Evolutionary conservation across 2,329 filamentous ascomycete species (phyloP).

Genomic region (Arthroderma sp.): DNA sequence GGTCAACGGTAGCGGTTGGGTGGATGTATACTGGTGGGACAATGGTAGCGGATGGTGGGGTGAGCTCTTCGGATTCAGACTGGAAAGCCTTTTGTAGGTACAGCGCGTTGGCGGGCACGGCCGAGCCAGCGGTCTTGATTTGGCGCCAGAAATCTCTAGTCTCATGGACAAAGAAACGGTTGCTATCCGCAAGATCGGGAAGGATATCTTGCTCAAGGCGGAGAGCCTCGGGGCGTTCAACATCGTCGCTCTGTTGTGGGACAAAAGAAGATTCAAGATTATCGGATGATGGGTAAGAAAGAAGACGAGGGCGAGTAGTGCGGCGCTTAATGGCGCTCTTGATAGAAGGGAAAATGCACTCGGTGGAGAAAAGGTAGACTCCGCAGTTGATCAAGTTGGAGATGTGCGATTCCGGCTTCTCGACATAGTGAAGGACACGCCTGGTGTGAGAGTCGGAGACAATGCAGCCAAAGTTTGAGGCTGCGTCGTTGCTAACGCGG

Average conservation of each 20-base stretch:
- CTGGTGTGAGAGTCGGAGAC: conserved; percentile 88
- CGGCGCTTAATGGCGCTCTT: conserved; percentile 89
- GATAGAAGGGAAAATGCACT: conserved; percentile 94
- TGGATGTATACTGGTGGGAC: conserved; percentile 91
- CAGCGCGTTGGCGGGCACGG: conserved; percentile 88
- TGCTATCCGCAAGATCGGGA: conserved; percentile 87
- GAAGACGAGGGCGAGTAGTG: conserved; percentile 74
- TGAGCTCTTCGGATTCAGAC: conserved; percentile 65
- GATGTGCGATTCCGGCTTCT: conserved; percentile 96
- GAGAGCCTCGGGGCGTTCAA: conserved; percentile 70
- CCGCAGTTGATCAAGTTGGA: conserved; percentile 99
- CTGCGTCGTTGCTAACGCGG: conserved; percentile 76
- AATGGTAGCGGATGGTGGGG: conserved; percentile 71
- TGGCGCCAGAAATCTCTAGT: conserved; percentile 99
- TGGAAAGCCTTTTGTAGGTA: conserved; percentile 94
- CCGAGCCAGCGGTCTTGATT: conserved; percentile 97
- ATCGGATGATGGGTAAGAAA: conserved; percentile 92
- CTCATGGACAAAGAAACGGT: conserved; percentile 96
- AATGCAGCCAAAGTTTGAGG: conserved; percentile 94
- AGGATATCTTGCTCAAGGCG: conserved; percentile 95
- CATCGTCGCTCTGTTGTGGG: conserved; percentile 56
- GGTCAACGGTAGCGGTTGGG: conserved; percentile 77
- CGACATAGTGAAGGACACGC: conserved; percentile 95
- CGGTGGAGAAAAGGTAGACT: conserved; percentile 91
- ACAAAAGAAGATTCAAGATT: conserved; percentile 64